Percentiles rank a stretch among this genome's conserved stretches.
These are phyloP conservation scores for Echium plantagineum DNA, from an alignment of 257 asterid species.

Conservation along the genomic window DNA sequence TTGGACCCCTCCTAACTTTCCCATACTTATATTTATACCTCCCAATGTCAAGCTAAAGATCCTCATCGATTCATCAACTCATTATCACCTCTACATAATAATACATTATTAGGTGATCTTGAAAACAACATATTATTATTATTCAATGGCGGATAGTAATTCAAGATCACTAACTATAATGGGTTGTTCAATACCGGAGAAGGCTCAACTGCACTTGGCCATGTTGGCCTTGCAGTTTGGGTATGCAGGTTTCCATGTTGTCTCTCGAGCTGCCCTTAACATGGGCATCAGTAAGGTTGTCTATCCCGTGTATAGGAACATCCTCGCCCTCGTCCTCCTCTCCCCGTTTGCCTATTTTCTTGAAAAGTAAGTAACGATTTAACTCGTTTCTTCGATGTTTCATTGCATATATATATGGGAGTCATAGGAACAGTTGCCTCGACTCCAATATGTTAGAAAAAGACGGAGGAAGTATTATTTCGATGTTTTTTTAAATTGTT, in stretches of 20 bases:
- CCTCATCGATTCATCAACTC: conserved; percentile 11
- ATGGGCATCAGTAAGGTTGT: conserved; percentile 99
- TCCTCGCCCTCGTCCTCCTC: conserved; percentile 82
- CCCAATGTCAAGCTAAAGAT: conserved; percentile 37
- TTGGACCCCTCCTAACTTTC: background rate
- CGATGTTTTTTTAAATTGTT: no score
- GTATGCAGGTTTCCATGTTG: conserved; percentile 95
- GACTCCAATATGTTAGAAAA: no score
- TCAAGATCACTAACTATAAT: conserved; percentile 25
- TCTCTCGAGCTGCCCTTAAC: conserved; percentile 86
- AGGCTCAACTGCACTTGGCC: conserved; percentile 66
- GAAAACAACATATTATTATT: no score
- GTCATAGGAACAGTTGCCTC: no score
- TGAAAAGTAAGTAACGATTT: conserved; percentile 43
- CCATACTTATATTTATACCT: conserved; percentile 3
- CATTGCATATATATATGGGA: no score
- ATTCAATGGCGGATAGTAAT: conserved; percentile 57
- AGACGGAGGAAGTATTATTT: no score
- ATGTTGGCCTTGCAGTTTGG: conserved; percentile 93
- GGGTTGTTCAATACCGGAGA: conserved; percentile 70
- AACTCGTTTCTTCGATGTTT: background rate
- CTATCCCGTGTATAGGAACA: conserved; percentile 85
- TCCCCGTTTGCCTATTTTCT: conserved; percentile 93
- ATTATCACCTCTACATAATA: background rate
- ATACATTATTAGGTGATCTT: background rate